Evolutionary conservation across 2,329 filamentous ascomycete genomes (phyloP), one percentile per base, ranked within the genome.

Genomic region (Colletotrichum chrysophilum): DNA sequence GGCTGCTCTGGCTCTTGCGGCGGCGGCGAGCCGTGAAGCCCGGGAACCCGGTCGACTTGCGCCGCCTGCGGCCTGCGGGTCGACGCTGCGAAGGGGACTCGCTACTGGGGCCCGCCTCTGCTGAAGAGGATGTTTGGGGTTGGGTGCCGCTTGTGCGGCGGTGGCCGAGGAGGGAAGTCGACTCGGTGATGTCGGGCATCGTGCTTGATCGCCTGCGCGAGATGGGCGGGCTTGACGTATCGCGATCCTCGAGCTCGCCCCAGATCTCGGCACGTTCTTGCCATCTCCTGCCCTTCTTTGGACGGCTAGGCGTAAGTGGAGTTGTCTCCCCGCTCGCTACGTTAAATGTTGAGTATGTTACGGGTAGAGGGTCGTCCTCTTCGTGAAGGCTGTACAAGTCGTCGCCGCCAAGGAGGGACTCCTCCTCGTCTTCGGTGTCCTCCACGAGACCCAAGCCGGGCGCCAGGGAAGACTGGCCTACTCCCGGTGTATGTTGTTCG

Each of bases 371-470:
- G 74, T 74, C 86, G 71, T 86, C 86, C 14, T 88, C 85, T 48
- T 86, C 86, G 18, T 84, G 87, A 28, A 84, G 82, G 24, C 88
- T 84, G 18, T 84, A 87, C 30, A 84, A 82, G 18, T 88, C 83
- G 72, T 89, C 88, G 18, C 87, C 88, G 30, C 87, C 87, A 4
- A 91, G 83, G 4, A 91, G 85, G 3, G 89, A 88, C 56, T 90
- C 89, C 66, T 94, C 92, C 38, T 93, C 91, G 65, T 87, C 89
- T 68, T 91, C 87, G 2, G 91, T 91, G 68, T 94, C 92, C 74
- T 96, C 94, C 52, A 97, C 89, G 26, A 97, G 90, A 34, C 95
- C 96, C 74, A 98, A 90, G 7, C 96, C 96, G 3, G 96, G 96
- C 1, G 95, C 92, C 24, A 98, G 89, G 1, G 93, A 92, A 1